Conservation (phyloP, 805 yeast genomes). For the Myxozyma mucilagina region DNA sequence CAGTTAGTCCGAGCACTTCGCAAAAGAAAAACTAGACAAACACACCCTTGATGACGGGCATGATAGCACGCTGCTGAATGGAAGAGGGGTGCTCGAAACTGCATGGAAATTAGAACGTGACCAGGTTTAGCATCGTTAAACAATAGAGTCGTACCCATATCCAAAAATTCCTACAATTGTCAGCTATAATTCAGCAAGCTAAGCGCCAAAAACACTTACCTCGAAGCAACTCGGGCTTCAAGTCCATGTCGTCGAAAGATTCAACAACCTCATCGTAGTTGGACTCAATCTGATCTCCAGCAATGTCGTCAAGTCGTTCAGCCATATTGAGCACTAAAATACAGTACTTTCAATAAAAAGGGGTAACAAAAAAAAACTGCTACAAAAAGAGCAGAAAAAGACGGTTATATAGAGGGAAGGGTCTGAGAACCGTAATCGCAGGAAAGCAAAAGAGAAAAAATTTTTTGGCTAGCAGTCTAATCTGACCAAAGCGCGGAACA, state of each 20-base stretch:
- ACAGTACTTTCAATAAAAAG: neutral
- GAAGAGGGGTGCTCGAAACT: slow-evolving; percentile 98
- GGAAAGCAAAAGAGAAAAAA: slow-evolving; percentile 5
- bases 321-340: slow-evolving; percentile 25
- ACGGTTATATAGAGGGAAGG: neutral
- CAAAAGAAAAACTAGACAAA: neutral
- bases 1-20: neutral
- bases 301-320: slow-evolving; percentile 29
- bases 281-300: slow-evolving; percentile 61
- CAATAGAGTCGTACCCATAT: slow-evolving; percentile 26
- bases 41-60: slow-evolving; percentile 83
- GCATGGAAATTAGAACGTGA: neutral
- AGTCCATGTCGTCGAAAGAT: slow-evolving; percentile 71
- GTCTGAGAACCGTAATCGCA: neutral
- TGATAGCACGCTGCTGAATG: slow-evolving; percentile 94
- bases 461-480: neutral
- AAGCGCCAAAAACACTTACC: slow-evolving; percentile 40
- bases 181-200: neutral
- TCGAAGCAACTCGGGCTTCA: slow-evolving; percentile 71
- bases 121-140: neutral
- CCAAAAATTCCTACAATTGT: slow-evolving; percentile 29
- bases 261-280: slow-evolving; percentile 90
- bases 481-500: neutral
- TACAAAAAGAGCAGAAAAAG: neutral
- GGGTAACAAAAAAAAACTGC: neutral